These are phyloP conservation scores for Colletotrichum falcatum DNA, from an alignment of 2,329 filamentous ascomycete species.

Conservation along the genomic window DNA sequence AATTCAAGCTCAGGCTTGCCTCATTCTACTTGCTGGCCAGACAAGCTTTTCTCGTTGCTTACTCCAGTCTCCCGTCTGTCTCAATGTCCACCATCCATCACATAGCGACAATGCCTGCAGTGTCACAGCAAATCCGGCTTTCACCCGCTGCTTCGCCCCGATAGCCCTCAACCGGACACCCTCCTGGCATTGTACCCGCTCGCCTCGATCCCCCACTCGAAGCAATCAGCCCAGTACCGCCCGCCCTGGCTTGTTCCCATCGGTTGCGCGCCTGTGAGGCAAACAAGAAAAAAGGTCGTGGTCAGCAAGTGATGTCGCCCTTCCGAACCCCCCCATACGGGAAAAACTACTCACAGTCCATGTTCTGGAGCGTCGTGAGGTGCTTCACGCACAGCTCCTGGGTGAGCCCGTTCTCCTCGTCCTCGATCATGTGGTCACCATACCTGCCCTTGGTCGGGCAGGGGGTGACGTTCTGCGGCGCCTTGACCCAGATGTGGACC, in stretches of 20 bases:
- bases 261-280: constrained; percentile 15
- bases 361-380: constrained; percentile 8
- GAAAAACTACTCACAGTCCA: constrained; percentile 15
- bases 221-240: constrained; percentile 27
- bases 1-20: too few species aligned
- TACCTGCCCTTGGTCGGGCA: constrained; percentile 1
- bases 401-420: background rate
- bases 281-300: background rate
- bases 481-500: constrained; percentile 30
- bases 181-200: constrained; percentile 26
- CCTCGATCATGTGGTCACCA: background rate
- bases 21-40: too few species aligned
- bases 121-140: too few species aligned
- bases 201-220: constrained; percentile 37
- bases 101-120: too few species aligned
- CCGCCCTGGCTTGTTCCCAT: background rate
- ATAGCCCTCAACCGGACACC: background rate
- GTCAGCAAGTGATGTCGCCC: constrained; percentile 3
- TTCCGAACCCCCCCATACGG: too few species aligned
- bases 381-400: constrained; percentile 6
- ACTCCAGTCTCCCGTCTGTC: background rate
- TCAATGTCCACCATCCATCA: background rate
- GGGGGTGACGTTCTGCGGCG: constrained; percentile 3
- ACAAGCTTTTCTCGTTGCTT: background rate
- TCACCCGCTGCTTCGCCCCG: too few species aligned